Evolutionary conservation across 768 basidiomycete genomes (phyloP).

Genomic region (Pisolithus microcarpus): DNA sequence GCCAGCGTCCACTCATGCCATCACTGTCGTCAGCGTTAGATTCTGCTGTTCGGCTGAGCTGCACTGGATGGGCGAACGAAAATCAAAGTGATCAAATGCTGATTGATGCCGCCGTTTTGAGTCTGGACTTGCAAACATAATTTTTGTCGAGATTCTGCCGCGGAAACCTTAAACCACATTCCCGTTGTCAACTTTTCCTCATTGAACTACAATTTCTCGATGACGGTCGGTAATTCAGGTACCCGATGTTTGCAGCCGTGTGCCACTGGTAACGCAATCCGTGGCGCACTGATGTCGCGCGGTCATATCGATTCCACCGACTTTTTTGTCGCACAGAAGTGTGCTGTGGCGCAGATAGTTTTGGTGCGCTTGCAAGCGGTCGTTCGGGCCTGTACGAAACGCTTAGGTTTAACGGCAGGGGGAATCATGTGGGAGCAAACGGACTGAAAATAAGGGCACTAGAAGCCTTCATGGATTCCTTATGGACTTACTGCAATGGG

Average conservation of each 20-base stretch:
- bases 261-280: not conserved
- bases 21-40: no score
- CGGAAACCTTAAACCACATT: no score
- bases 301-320: conserved; percentile 19
- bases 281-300: conserved; percentile 18
- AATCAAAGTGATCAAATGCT: no score
- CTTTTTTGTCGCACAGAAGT: not conserved
- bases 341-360: not conserved
- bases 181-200: no score
- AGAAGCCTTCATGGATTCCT: not conserved
- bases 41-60: no score
- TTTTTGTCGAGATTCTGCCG: no score
- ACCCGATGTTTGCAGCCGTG: not conserved
- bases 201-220: no score
- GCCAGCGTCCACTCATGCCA: no score
- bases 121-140: no score
- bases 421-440: not conserved
- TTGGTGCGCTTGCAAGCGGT: not conserved
- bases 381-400: not conserved
- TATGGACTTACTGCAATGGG: not conserved
- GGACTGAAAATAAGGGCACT: not conserved
- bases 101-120: no score
- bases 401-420: not conserved
- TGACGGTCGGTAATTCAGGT: conserved; percentile 8
- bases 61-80: no score